phyloP scores from a whole-genome alignment of 345 rosid genomes.

The Triadica sebifera region DNA sequence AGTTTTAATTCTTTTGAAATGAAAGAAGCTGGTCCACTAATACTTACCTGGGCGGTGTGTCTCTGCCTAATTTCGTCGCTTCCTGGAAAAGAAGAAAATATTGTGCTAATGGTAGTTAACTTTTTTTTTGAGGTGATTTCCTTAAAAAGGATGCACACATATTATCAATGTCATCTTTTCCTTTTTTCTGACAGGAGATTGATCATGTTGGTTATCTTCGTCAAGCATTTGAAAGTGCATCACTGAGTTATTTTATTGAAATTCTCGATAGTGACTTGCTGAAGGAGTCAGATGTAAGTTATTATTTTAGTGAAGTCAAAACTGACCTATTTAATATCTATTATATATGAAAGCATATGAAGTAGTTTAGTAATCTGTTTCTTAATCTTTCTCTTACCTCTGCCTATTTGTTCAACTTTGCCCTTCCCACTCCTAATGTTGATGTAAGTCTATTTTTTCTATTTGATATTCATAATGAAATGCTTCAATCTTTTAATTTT shows the following conservation, averaged over 20 bases:
- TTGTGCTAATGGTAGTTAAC: conserved; percentile 53
- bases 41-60: conserved; percentile 92
- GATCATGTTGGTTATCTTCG: conserved; percentile 79
- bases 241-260: conserved; percentile 65
- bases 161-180: conserved; percentile 2
- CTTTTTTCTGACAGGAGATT: conserved; percentile 54
- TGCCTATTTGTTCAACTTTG: neutral
- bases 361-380: neutral
- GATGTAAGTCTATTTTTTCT: neutral
- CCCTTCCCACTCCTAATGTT: too few relatives aligned
- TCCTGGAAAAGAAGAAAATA: conserved; percentile 63
- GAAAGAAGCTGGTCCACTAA: conserved; percentile 72
- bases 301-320: neutral
- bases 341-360: neutral
- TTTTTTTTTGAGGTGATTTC: conserved; percentile 10
- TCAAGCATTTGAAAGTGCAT: conserved; percentile 83
- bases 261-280: conserved; percentile 67
- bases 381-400: neutral
- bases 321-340: neutral
- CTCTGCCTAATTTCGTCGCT: conserved; percentile 81
- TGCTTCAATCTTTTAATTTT: neutral
- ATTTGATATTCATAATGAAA: neutral
- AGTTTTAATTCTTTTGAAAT: conserved; percentile 55
- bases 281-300: conserved; percentile 72
- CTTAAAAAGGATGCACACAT: conserved; percentile 16